Conservation (phyloP, 257 asterid genomes). For the Forsythia suspensa region DNA sequence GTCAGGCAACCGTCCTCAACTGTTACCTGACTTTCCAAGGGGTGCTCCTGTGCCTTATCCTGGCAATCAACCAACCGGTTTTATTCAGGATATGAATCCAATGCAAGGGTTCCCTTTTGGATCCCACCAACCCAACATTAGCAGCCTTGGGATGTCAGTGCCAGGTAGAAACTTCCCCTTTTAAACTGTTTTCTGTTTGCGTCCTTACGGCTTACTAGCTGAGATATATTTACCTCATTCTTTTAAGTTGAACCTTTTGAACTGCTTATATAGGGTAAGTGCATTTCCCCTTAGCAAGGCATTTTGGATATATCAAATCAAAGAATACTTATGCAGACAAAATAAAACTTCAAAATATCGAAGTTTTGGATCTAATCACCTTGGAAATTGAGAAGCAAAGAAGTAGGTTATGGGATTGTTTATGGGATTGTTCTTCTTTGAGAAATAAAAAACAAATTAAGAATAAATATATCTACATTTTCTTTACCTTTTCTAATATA, state of each 20-base stretch:
- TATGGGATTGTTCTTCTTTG: not conserved
- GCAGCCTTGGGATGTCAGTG: constrained; percentile 51
- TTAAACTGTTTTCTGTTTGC: not conserved
- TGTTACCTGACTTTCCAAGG: constrained; percentile 42
- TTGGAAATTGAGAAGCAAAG: not conserved
- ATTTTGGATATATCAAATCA: not conserved
- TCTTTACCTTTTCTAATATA: not conserved
- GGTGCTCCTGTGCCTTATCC: constrained; percentile 48
- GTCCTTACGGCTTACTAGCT: not conserved
- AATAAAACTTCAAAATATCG: not conserved
- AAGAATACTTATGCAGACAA: not conserved
- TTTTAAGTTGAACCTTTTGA: not conserved
- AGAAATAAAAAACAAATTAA: not conserved
- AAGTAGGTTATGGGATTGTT: not conserved
- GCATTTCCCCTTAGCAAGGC: not conserved
- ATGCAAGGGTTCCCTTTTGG: constrained; percentile 64
- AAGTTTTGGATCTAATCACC: not conserved
- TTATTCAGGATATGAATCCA: constrained; percentile 55
- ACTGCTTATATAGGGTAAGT: not conserved
- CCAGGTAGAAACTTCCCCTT: constrained; percentile 21
- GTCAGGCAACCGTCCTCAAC: constrained; percentile 51
- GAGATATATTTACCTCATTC: not conserved
- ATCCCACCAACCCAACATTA: constrained; percentile 48
- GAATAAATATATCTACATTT: not conserved
- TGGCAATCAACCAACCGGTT: constrained; percentile 50